Evolutionary conservation across 306 rosid genomes (phyloP).

Genomic region (Rubus parviflorus): DNA sequence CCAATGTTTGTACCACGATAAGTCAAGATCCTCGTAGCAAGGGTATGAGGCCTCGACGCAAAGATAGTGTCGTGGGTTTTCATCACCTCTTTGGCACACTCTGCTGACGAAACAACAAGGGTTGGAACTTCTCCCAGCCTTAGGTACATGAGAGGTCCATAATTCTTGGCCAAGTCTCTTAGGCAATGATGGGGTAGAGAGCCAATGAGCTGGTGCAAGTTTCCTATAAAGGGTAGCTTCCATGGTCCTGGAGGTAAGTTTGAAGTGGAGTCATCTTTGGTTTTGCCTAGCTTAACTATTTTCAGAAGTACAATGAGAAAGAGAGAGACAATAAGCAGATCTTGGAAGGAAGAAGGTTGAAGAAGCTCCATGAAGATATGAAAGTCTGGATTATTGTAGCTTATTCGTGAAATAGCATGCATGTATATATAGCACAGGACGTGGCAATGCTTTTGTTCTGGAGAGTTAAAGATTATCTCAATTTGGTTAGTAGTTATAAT

Average conservation of each 20-base stretch:
- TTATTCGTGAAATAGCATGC: neutral
- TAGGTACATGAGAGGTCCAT: constrained; percentile 47
- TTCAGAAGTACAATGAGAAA: neutral
- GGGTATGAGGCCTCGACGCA: constrained; percentile 27
- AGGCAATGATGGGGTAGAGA: constrained; percentile 26
- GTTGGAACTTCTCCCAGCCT: constrained; percentile 40
- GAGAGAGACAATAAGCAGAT: neutral
- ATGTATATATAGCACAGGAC: too few species aligned
- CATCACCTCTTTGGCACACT: constrained; percentile 38
- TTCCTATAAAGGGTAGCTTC: constrained; percentile 40
- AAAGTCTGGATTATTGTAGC: neutral
- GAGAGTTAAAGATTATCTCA: too few species aligned
- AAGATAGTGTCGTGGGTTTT: constrained; percentile 41
- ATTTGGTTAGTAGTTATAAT: too few species aligned
- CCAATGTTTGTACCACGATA: neutral
- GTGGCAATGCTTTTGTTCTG: neutral
- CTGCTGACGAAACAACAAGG: constrained; percentile 41
- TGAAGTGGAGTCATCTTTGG: neutral
- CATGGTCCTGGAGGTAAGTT: constrained; percentile 38
- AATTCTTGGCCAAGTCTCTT: constrained; percentile 29
- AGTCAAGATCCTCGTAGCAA: constrained; percentile 1
- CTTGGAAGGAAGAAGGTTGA: neutral
- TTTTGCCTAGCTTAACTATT: neutral
- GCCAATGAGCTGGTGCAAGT: constrained; percentile 23
- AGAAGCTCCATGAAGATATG: neutral